These are phyloP conservation scores for Spergularia marina DNA, from an alignment of 148 eudicot genomes.

Conservation along the genomic window DNA sequence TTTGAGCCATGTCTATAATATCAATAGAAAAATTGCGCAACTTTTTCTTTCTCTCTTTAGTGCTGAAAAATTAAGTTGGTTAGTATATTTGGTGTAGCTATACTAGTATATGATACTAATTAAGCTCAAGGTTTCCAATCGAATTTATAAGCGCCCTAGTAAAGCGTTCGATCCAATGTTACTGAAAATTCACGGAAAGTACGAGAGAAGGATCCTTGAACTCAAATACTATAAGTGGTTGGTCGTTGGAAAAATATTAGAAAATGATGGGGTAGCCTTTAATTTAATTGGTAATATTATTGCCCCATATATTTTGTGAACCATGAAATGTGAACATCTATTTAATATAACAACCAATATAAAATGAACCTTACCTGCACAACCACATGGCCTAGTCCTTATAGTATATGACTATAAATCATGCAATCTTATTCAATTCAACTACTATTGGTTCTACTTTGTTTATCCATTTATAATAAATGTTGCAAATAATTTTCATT, in stretches of 20 bases:
- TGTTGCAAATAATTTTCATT: too few relatives aligned
- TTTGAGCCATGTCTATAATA: conserved; percentile 52
- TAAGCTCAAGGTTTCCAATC: background rate
- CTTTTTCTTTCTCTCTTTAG: background rate
- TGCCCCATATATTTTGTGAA: background rate
- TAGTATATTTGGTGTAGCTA: too few relatives aligned
- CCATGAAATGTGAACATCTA: background rate
- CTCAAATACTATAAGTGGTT: background rate
- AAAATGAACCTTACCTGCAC: conserved; percentile 11
- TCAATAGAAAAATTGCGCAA: background rate
- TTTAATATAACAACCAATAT: conserved; percentile 10
- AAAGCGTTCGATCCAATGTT: background rate
- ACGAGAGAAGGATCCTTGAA: background rate
- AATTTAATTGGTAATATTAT: too few relatives aligned
- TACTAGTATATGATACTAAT: background rate
- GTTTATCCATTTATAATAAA: too few relatives aligned
- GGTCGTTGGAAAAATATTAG: conserved; percentile 7
- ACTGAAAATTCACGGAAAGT: conserved; percentile 15
- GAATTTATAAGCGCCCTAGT: conserved; percentile 12
- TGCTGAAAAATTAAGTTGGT: background rate
- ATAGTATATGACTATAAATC: background rate
- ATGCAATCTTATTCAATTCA: background rate
- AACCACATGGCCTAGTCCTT: background rate
- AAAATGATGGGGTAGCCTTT: too few relatives aligned
- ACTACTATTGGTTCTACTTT: too few relatives aligned